Evolutionary conservation across 331 rosid species (phyloP), one percentile per base, ranked within the genome.

Genomic region (Stylosanthes scabra): DNA sequence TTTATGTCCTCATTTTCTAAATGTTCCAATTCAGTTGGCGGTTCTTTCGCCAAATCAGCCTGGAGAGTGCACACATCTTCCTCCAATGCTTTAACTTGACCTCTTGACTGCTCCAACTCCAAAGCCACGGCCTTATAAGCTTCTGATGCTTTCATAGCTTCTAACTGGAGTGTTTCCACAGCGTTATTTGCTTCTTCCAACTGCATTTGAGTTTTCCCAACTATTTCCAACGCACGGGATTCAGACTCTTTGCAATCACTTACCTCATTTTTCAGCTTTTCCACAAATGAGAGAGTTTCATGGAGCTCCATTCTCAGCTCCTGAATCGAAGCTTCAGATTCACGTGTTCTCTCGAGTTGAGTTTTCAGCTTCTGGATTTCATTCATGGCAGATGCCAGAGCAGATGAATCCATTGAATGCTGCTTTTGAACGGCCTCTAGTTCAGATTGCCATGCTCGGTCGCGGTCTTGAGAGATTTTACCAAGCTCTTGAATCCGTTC

Each of bases 371-470:
- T 93, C 81, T 90, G 96, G 52, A 86, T 88, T 80, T 93, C 97
- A 41, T 88, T 85, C 78, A 88, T 84, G 45, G 95, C 84, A 80
- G 91, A 89, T 71, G 78, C 78, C 70, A 93, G 60, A 57, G 98
- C 89, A 59, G 97, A 27, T 51, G 95, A 88, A 69, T 93, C 98
- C 98, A 90, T 88, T 41, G 91, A 75, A 40, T 91, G 95, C 76
- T 93, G 98, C 77, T 82, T 82, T 73, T 83, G 95, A 70, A 93
- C 86, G 51, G 97, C 98, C 82, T 87, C 90, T 2, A 93, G 89
- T 76, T 93, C 97, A 50, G 93, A 93, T 55, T 93, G 91, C 97
- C 98, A 93, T 14, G 82, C 97, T 74, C 86, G 79, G 79, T 93
- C 98, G 10, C 98, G 89, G 60, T 90, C 97, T 64, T 90, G 97